phyloP scores from a whole-genome alignment of 2,329 filamentous ascomycete species.

The Paraconiothyrium brasiliense region DNA sequence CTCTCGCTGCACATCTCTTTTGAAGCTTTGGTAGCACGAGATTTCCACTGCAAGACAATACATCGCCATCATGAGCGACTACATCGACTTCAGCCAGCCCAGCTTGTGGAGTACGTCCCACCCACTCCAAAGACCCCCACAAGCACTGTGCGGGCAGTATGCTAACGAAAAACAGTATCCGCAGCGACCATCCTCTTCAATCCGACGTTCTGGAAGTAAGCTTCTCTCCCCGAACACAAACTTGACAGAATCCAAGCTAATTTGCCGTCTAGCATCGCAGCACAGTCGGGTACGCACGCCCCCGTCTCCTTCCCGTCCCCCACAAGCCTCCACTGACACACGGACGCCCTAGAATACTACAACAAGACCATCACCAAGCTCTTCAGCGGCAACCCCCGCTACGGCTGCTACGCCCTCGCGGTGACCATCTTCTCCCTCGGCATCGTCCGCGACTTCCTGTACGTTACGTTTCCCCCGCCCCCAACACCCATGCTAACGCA shows the following conservation, averaged over 20 bases:
- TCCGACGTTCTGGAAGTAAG: conserved; percentile 98
- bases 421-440: conserved; percentile 90
- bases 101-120: conserved; percentile 57
- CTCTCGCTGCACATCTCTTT: neutral
- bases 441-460: conserved; percentile 77
- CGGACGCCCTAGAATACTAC: conserved; percentile 76
- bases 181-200: conserved; percentile 89
- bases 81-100: conserved; percentile 57
- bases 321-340: neutral
- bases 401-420: conserved; percentile 90
- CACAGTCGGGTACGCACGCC: conserved; percentile 71
- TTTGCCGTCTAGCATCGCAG: conserved; percentile 71
- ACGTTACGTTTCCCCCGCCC: conserved; percentile 41
- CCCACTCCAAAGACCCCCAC: neutral
- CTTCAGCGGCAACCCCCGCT: conserved; percentile 78
- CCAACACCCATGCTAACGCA: conserved; percentile 4
- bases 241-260: neutral
- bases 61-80: conserved; percentile 32
- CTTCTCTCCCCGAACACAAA: neutral
- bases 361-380: conserved; percentile 88
- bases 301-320: neutral
- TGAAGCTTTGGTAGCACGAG: neutral
- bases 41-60: neutral
- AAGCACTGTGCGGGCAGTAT: conserved; percentile 3
- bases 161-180: conserved; percentile 67